Conservation (phyloP, 73 alveolate genomes). For the Paramecium pentaurelia region DNA sequence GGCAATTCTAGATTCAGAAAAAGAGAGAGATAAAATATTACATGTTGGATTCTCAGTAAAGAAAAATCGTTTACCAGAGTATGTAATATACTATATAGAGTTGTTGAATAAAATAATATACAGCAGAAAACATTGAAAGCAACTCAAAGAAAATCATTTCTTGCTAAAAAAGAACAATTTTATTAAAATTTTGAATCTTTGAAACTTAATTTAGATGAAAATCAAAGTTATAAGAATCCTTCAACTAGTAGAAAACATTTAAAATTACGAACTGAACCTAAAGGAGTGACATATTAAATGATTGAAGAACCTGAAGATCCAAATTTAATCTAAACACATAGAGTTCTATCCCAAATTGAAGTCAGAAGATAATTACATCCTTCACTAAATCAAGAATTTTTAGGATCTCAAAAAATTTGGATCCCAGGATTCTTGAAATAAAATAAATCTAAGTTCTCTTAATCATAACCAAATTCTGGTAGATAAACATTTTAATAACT, state of each 20-base stretch:
- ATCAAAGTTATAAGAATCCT: background rate
- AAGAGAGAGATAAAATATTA: constrained; percentile 13
- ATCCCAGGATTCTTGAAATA: constrained; percentile 4
- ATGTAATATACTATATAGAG: constrained; percentile 2
- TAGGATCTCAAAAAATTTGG: background rate
- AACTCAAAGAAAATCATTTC: background rate
- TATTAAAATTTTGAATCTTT: background rate
- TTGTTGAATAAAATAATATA: constrained; percentile 19
- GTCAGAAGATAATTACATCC: constrained; percentile 46
- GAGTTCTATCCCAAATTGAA: background rate
- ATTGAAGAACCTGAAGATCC: background rate
- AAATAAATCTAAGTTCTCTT: background rate
- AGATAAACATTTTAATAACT: background rate
- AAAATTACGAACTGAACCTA: background rate
- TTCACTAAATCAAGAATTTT: background rate
- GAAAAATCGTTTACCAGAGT: constrained; percentile 57
- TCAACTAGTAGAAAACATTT: background rate
- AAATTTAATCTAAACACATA: background rate
- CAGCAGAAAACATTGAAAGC: background rate
- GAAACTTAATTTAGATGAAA: background rate
- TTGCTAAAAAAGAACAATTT: background rate
- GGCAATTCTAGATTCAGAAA: background rate
- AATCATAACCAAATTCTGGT: background rate
- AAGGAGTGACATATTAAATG: background rate
- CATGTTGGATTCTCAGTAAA: constrained; percentile 57